A percentile compares a stretch with the other conserved stretches of the same genome.
Evolutionary conservation across 1,284 basidiomycete genomes (phyloP).

Genomic region (Uromyces viciae-fabae): DNA sequence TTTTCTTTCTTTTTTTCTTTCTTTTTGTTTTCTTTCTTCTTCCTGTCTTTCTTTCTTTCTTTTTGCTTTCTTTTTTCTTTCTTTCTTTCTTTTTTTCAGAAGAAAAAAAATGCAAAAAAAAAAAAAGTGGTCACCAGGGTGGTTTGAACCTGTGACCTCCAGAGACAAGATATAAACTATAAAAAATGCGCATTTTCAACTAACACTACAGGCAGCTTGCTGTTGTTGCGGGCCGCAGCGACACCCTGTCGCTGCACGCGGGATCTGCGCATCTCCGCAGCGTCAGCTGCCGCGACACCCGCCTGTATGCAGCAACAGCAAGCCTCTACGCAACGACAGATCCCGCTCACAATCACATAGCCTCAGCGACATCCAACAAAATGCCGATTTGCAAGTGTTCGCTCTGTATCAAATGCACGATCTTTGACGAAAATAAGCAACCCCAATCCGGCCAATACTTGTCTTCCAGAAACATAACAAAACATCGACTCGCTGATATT

Average conservation of each 20-base stretch:
- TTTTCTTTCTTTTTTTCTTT: too few relatives aligned
- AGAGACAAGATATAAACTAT: too few relatives aligned
- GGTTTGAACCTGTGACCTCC: too few relatives aligned
- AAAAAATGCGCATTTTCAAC: background rate
- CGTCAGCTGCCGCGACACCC: constrained; percentile 8
- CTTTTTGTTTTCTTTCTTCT: too few relatives aligned
- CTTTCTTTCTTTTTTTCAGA: too few relatives aligned
- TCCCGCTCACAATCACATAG: background rate
- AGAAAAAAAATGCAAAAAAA: too few relatives aligned
- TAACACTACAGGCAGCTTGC: background rate
- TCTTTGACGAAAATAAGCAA: background rate
- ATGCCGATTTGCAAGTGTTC: constrained; percentile 12
- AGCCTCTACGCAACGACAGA: background rate
- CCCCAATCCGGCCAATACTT: background rate
- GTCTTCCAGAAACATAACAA: background rate
- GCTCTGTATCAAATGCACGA: background rate
- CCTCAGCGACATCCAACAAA: background rate
- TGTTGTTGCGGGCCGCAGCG: background rate
- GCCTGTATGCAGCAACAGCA: background rate
- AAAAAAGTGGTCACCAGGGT: too few relatives aligned
- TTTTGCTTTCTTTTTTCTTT: too few relatives aligned
- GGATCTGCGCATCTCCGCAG: background rate
- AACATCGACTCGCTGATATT: constrained; percentile 19
- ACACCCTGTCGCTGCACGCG: background rate
- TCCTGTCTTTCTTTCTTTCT: too few relatives aligned